Conservation (phyloP, 441 rosid species). For the Breynia disticha region DNA sequence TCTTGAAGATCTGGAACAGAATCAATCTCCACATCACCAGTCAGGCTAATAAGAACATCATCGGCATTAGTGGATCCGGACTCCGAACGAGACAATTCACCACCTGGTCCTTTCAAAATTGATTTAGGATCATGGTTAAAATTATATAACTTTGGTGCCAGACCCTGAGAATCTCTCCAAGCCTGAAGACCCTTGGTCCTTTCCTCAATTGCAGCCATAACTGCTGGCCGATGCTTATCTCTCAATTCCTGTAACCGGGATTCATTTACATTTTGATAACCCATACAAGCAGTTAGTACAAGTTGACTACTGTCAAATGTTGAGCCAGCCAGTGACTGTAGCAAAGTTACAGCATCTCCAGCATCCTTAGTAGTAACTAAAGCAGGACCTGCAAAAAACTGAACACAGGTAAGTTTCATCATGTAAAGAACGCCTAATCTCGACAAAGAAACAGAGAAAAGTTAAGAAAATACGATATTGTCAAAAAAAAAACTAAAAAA, state of each 20-base stretch:
- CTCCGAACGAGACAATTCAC: slow-evolving; percentile 55
- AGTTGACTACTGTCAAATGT: slow-evolving; percentile 99
- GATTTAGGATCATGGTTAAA: slow-evolving; percentile 79
- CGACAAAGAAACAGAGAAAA: background rate
- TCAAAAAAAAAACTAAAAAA: too few relatives aligned
- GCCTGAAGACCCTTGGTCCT: slow-evolving; percentile 92
- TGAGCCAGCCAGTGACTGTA: slow-evolving; percentile 91
- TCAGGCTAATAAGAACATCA: slow-evolving; percentile 61
- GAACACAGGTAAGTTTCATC: slow-evolving; percentile 26
- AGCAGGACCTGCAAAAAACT: slow-evolving; percentile 74
- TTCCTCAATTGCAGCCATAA: slow-evolving; percentile 75
- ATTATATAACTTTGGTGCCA: slow-evolving; percentile 84
- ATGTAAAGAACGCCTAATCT: slow-evolving; percentile 6
- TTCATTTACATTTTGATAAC: slow-evolving; percentile 89
- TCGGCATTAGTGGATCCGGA: slow-evolving; percentile 76
- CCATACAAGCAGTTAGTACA: slow-evolving; percentile 98
- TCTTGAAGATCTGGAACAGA: slow-evolving; percentile 82
- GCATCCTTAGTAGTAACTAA: slow-evolving; percentile 96
- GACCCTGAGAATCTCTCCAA: slow-evolving; percentile 78
- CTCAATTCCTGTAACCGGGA: slow-evolving; percentile 67
- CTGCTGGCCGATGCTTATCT: slow-evolving; percentile 81
- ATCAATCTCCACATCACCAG: slow-evolving; percentile 65
- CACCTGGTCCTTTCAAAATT: slow-evolving; percentile 53
- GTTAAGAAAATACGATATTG: too few relatives aligned
- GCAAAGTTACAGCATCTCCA: slow-evolving; percentile 96